Conservation (phyloP, 768 basidiomycete species). For the Fistulinella prunicolor region DNA sequence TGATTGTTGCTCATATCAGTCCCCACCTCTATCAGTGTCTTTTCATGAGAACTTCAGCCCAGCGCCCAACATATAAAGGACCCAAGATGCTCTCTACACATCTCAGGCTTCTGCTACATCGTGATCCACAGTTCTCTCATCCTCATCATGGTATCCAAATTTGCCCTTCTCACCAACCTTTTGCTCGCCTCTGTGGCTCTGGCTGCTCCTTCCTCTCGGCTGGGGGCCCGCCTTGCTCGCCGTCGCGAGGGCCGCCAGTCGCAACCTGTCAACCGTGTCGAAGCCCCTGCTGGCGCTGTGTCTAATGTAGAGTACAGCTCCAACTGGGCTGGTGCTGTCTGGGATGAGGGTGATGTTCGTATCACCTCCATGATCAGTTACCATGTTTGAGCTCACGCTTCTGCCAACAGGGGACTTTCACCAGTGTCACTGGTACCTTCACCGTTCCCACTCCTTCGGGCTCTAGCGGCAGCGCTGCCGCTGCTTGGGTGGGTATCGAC, state of each 20-base stretch:
- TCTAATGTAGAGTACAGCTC: constrained; percentile 3
- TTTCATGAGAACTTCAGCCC: constrained; percentile 1
- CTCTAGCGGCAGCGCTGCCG: background rate
- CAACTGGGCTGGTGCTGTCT: background rate
- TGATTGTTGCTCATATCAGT: background rate
- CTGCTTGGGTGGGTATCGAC: constrained; percentile 16
- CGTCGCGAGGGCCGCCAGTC: constrained; percentile 4
- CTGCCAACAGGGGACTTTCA: constrained; percentile 8
- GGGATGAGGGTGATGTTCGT: constrained; percentile 1
- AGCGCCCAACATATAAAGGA: constrained; percentile 1
- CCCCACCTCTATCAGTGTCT: no score
- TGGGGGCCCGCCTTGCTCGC: constrained; percentile 6
- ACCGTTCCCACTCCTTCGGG: constrained; percentile 7
- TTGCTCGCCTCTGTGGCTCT: constrained; percentile 1
- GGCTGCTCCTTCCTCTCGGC: constrained; percentile 1
- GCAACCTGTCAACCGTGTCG: background rate
- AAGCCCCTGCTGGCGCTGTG: background rate
- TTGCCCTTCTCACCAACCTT: constrained; percentile 3
- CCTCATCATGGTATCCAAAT: constrained; percentile 7
- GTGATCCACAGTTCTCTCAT: background rate
- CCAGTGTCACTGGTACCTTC: constrained; percentile 8
- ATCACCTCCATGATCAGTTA: background rate
- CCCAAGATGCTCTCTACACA: background rate
- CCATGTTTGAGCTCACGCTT: background rate
- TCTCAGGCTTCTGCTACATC: background rate